Base-by-base conservation (phyloP, 345 rosid genomes). In the Eucalyptus guilfoylei region DNA sequence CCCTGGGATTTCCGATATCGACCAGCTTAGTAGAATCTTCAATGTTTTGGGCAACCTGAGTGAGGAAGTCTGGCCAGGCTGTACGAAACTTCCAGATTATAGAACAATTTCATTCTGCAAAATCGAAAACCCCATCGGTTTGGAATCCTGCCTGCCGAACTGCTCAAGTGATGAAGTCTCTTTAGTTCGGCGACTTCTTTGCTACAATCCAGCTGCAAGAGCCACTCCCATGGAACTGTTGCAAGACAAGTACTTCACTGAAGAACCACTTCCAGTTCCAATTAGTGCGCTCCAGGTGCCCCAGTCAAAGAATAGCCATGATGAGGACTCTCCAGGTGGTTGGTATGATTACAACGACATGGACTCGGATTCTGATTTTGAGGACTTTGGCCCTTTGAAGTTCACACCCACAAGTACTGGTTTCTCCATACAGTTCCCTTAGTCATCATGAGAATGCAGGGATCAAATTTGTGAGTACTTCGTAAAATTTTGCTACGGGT, bases 1-100 rank as follows among this genome's bases (percentile, higher is more conserved):
- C 80, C 99, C 99, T 3, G 98, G 99, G 90, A 88, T 89, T 47
- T 98, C 99, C 42, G 99, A 98, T 91, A 97, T 98, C 37, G 99
- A 97, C 90, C 99, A 98, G 91, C 93, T 98, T 45, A 90, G 96
- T 87, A 94, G 94, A 90, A 93, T 98, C 52, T 93, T 96, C 89
- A 93, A 67, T 45, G 95, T 94, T 67, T 87, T 98, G 87, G 99
- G 99, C 58, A 98, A 95, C 89, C 90, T 98, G 88, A 94, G 93
- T 5, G 98, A 96, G 90, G 95, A 95, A 88, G 95, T 94, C 83
- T 97, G 98, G 99, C 92, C 94, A 9, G 96, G 93, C 48, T 97
- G 99, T 92, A 87, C 90, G 26, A 88, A 95, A 52, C 99, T 98
- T 90, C 97, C 99, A 7, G 99, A 96, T 89, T 97, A 95, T 91